These are phyloP conservation scores for Umbelopsis sp. DNA, from an alignment of 192 early-diverging fungal species.

Conservation along the genomic window DNA sequence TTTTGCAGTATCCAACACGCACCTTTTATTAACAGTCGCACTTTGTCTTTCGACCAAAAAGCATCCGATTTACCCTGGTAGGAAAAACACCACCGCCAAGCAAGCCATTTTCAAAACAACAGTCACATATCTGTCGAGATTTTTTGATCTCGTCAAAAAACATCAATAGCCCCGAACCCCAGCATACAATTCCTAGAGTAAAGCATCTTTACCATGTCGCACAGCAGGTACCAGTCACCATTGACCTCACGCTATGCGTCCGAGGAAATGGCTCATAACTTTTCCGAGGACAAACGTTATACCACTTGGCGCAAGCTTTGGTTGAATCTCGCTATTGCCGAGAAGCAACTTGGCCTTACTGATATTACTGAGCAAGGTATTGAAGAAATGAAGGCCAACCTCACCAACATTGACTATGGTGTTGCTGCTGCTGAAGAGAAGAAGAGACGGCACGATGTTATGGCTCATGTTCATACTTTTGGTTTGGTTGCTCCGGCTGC, in stretches of 20 bases:
- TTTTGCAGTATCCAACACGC: too few species aligned
- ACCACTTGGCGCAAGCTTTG: conserved; percentile 95
- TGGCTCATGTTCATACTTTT: conserved; percentile 99
- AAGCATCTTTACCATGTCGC: conserved; percentile 35
- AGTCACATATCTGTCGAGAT: too few species aligned
- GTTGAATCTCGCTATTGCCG: conserved; percentile 90
- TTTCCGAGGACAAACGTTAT: conserved; percentile 95
- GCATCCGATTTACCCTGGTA: too few species aligned
- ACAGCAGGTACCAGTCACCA: conserved; percentile 92
- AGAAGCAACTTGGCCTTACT: conserved; percentile 86
- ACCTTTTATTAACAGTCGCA: too few species aligned
- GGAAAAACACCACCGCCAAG: too few species aligned
- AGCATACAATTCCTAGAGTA: not conserved
- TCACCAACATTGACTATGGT: conserved; percentile 88
- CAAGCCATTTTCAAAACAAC: too few species aligned
- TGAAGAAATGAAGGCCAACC: conserved; percentile 85
- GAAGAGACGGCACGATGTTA: conserved; percentile 95
- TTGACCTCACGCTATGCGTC: conserved; percentile 97
- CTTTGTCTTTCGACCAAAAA: too few species aligned
- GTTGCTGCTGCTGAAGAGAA: conserved; percentile 91
- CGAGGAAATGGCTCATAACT: conserved; percentile 95
- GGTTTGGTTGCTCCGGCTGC: conserved; percentile 82
- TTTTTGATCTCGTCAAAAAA: too few species aligned
- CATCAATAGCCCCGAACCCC: not conserved
- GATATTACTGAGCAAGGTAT: conserved; percentile 89